These are phyloP conservation scores for Chamaecyparis obtusa DNA, from an alignment of 75 land plant species.

Conservation along the genomic window DNA sequence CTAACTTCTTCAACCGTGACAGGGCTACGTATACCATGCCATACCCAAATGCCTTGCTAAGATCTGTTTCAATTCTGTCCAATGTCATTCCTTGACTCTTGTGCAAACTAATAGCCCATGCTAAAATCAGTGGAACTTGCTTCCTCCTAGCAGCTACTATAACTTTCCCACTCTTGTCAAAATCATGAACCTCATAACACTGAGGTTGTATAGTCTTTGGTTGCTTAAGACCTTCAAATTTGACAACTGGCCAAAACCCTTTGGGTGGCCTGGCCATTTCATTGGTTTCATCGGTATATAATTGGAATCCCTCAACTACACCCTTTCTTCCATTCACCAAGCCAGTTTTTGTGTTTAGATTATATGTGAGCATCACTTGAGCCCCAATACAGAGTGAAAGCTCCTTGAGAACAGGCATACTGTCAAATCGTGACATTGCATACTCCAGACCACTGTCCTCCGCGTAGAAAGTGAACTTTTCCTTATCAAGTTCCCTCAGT, in stretches of 20 bases:
- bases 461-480: conserved; percentile 34
- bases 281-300: not conserved
- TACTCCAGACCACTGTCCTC: conserved; percentile 40
- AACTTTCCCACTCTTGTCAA: conserved; percentile 50
- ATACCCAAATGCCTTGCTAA: conserved; percentile 56
- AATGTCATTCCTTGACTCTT: conserved; percentile 90
- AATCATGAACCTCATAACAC: conserved; percentile 29
- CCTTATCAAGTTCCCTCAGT: conserved; percentile 34
- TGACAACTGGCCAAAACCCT: conserved; percentile 49
- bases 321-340: conserved; percentile 79
- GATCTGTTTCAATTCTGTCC: conserved; percentile 59
- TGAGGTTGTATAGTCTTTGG: conserved; percentile 14
- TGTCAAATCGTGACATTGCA: conserved; percentile 33
- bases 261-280: not conserved
- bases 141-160: conserved; percentile 41
- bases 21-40: conserved; percentile 88
- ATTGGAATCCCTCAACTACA: conserved; percentile 40
- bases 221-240: conserved; percentile 43
- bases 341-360: conserved; percentile 30
- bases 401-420: conserved; percentile 35
- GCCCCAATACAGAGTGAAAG: conserved; percentile 61
- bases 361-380: conserved; percentile 71
- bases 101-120: conserved; percentile 82
- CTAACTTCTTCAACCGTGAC: conserved; percentile 61
- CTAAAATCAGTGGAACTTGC: conserved; percentile 72